phyloP scores from a whole-genome alignment of 768 basidiomycete genomes.

The Baorangia bicolor region DNA sequence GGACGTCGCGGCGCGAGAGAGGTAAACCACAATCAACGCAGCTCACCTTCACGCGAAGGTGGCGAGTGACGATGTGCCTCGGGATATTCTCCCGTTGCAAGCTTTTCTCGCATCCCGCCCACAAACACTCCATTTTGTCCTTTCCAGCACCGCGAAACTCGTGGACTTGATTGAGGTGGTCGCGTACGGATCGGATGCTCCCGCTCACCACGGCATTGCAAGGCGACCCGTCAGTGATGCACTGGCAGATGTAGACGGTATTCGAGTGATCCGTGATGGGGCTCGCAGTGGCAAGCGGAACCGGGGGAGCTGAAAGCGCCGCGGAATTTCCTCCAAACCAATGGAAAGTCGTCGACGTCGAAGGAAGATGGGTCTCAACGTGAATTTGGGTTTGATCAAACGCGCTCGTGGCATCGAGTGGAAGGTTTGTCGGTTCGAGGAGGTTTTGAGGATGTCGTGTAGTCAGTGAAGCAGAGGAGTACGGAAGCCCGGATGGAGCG shows the following conservation, averaged over 20 bases:
- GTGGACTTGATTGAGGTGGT: conserved; percentile 16
- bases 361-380: neutral
- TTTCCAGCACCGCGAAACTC: conserved; percentile 3
- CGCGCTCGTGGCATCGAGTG: neutral
- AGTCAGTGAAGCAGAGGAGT: neutral
- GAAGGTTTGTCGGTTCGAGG: neutral
- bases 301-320: neutral
- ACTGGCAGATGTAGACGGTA: conserved; percentile 1
- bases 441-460: neutral
- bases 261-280: neutral
- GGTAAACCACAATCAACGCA: conserved; percentile 11
- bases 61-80: conserved; percentile 17
- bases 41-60: conserved; percentile 9
- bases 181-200: conserved; percentile 5
- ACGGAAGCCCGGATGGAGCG: neutral
- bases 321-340: neutral
- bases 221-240: neutral
- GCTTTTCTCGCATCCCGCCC: conserved; percentile 4
- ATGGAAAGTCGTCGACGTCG: neutral
- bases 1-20: conserved; percentile 25
- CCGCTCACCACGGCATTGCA: conserved; percentile 10
- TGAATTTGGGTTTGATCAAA: neutral
- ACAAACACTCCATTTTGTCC: neutral
- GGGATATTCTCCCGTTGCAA: conserved; percentile 21
- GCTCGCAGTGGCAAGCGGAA: neutral